Evolutionary conservation across 2,329 filamentous ascomycete species (phyloP).

Genomic region (Botrytis aclada): DNA sequence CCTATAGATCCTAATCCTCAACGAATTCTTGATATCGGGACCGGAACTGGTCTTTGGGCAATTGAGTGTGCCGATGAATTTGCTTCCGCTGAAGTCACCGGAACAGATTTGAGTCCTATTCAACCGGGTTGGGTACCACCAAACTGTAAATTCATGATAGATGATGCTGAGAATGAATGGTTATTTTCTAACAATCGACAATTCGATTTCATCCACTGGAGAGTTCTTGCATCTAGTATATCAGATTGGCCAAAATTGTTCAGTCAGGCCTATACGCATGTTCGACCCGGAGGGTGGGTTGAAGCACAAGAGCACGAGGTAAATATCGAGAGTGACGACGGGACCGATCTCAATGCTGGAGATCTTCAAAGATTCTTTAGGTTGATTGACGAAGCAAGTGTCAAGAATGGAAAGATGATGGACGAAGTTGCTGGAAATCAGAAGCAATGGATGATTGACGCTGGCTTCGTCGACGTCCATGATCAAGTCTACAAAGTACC

Average conservation of each 20-base stretch:
- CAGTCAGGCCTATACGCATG: conserved; percentile 45
- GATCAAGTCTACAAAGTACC: conserved; percentile 35
- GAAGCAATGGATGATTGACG: conserved; percentile 44
- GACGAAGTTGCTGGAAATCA: conserved; percentile 41
- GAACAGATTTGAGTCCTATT: conserved; percentile 57
- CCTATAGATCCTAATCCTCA: conserved; percentile 48
- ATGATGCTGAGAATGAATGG: conserved; percentile 58
- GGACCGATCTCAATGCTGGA: conserved; percentile 41
- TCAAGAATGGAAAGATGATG: conserved; percentile 48
- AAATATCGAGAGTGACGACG: conserved; percentile 45
- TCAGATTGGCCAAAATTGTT: conserved; percentile 54
- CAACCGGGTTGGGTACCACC: conserved; percentile 56
- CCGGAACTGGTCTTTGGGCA: conserved; percentile 58
- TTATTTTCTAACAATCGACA: conserved; percentile 48
- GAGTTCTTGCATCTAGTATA: conserved; percentile 55
- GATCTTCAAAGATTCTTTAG: conserved; percentile 48
- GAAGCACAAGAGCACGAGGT: conserved; percentile 55
- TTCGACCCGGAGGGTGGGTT: conserved; percentile 54
- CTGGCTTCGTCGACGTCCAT: conserved; percentile 51
- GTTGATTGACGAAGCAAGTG: conserved; percentile 43
- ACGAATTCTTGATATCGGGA: conserved; percentile 55
- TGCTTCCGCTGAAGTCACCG: conserved; percentile 47
- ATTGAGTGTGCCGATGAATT: conserved; percentile 56
- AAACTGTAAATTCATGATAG: conserved; percentile 60
- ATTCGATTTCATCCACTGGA: conserved; percentile 61